Evolutionary conservation across 1,284 basidiomycete species (phyloP).

Genomic region (Leccinum griseonigrum): DNA sequence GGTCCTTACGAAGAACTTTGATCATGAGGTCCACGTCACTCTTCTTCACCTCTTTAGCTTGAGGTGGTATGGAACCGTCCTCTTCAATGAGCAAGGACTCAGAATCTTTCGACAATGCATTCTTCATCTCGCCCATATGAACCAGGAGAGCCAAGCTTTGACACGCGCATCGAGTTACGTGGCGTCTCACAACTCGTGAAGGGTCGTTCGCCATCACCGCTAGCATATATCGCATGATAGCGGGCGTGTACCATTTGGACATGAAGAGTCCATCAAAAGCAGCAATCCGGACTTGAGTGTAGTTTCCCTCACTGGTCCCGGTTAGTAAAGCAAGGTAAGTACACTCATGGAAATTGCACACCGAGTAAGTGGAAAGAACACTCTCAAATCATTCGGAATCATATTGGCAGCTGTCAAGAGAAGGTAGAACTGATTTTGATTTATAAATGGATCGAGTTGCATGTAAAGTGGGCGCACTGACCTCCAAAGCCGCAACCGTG

Average conservation of each 20-base stretch:
- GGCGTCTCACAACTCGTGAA: constrained; percentile 79
- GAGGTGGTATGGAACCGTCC: constrained; percentile 72
- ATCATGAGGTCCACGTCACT: constrained; percentile 80
- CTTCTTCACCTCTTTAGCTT: constrained; percentile 72
- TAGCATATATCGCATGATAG: constrained; percentile 87
- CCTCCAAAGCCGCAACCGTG: constrained; percentile 87
- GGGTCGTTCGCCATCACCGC: constrained; percentile 88
- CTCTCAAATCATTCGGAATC: constrained; percentile 75
- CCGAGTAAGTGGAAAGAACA: constrained; percentile 90
- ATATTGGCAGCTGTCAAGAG: constrained; percentile 79
- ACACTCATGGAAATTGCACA: constrained; percentile 36
- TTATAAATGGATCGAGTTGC: constrained; percentile 7
- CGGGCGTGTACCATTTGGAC: constrained; percentile 82
- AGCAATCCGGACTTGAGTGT: constrained; percentile 84
- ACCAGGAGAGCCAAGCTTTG: constrained; percentile 87
- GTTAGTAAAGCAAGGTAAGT: constrained; percentile 14
- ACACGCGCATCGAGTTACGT: constrained; percentile 83
- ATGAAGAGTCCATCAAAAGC: constrained; percentile 95
- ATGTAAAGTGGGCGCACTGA: constrained; percentile 35
- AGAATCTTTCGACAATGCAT: constrained; percentile 61
- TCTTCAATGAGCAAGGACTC: constrained; percentile 81
- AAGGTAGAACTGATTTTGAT: constrained; percentile 67
- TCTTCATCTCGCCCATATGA: constrained; percentile 87
- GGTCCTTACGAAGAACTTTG: constrained; percentile 79
- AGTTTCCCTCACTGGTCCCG: constrained; percentile 80